Evolutionary conservation across 2,329 filamentous ascomycete genomes (phyloP).

Genomic region (Akanthomyces uredinophilus): DNA sequence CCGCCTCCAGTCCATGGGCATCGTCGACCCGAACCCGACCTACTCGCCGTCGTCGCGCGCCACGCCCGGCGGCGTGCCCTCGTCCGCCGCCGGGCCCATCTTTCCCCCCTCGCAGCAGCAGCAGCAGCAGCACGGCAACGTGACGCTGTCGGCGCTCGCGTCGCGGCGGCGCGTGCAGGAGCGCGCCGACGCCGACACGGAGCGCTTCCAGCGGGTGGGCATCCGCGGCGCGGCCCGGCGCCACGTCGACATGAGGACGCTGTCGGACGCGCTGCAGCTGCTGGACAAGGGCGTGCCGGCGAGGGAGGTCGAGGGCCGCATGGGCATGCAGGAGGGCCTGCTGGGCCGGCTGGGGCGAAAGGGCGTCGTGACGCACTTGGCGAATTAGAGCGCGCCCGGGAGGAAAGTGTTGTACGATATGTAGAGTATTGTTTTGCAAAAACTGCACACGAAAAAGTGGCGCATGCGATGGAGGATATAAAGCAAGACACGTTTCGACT

Average conservation of each 20-base stretch:
- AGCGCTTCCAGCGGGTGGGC: conserved; percentile 31
- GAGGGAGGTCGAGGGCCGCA: conserved; percentile 40
- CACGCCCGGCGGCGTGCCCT: conserved; percentile 19
- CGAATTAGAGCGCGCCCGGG: neutral
- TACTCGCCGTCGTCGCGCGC: conserved; percentile 48
- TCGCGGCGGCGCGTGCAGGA: conserved; percentile 41
- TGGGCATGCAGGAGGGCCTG: conserved; percentile 42
- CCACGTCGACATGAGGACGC: conserved; percentile 43
- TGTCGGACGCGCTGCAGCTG: conserved; percentile 43
- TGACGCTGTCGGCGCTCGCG: conserved; percentile 45
- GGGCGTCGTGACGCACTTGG: conserved; percentile 13
- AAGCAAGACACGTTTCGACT: too few relatives aligned
- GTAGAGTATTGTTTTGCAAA: neutral
- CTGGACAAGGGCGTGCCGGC: conserved; percentile 34
- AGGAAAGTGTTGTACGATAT: too few relatives aligned
- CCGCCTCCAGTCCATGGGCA: conserved; percentile 50
- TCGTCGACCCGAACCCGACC: conserved; percentile 50
- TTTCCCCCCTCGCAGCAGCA: conserved; percentile 27
- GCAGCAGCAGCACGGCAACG: conserved; percentile 31
- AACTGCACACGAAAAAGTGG: neutral
- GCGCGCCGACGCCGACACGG: conserved; percentile 39
- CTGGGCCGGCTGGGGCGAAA: conserved; percentile 39
- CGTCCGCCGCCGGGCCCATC: conserved; percentile 20
- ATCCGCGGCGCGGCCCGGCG: conserved; percentile 31
- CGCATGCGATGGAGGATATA: too few relatives aligned